phyloP scores from a whole-genome alignment of 192 early-diverging fungal species.

The Coemansia sp. region DNA sequence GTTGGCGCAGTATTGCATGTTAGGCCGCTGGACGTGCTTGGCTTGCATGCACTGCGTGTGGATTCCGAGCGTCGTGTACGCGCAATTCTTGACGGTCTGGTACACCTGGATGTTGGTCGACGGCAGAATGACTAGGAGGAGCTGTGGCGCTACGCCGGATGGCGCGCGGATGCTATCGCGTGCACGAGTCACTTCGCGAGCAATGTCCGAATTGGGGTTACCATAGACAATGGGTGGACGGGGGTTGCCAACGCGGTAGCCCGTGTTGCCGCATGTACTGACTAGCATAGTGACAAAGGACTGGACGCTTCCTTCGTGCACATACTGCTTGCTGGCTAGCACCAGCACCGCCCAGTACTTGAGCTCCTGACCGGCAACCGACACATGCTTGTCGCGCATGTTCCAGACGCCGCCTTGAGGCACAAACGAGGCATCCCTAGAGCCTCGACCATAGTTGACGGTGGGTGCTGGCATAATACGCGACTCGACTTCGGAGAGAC shows the following conservation, averaged over 20 bases:
- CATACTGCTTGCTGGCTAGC: conserved; percentile 57
- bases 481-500: conserved; percentile 68
- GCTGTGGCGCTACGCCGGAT: conserved; percentile 61
- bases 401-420: conserved; percentile 84
- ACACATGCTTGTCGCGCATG: conserved; percentile 73
- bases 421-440: conserved; percentile 47
- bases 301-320: conserved; percentile 56
- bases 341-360: conserved; percentile 80
- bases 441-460: conserved; percentile 58
- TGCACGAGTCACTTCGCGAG: conserved; percentile 62
- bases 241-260: conserved; percentile 56
- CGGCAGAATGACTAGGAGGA: conserved; percentile 81
- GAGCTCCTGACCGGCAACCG: conserved; percentile 62
- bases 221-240: conserved; percentile 48
- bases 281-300: conserved; percentile 72
- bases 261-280: conserved; percentile 67
- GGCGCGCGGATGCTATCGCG: conserved; percentile 65
- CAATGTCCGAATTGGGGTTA: conserved; percentile 62
- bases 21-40: conserved; percentile 69
- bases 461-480: conserved; percentile 76
- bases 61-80: conserved; percentile 84
- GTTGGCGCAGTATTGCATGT: conserved; percentile 92
- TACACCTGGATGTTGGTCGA: conserved; percentile 78
- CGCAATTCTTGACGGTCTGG: conserved; percentile 81
- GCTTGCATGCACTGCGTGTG: conserved; percentile 89